Evolutionary conservation across 306 rosid species (phyloP), one percentile per base, ranked within the genome.

Genomic region (Hylodesmum podocarpum): DNA sequence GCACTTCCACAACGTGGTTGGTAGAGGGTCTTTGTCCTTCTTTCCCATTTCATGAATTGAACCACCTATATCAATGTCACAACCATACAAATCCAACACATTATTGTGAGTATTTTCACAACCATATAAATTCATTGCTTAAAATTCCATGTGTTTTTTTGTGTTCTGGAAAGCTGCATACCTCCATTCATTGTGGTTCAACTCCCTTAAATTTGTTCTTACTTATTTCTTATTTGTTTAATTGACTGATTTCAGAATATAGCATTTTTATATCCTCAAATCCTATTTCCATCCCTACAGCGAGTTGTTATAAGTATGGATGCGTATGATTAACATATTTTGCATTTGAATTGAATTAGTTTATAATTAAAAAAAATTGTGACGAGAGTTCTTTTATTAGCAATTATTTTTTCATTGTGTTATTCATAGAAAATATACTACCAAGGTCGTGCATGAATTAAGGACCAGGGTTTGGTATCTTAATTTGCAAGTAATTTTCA

Each of bases 1-100:
- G 43, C 73, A 39, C 58, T 78, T 46, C 1, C 70, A 13, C 59
- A 77, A 63, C 79, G 19, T 44, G 79, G 76, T 67, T 14, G 88
- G 33, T 84, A 76, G 9, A 37, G 19, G 1, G 82, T 82, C 87
- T 40, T 50, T 34, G 69, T 83, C 83, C 67, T 18, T 55, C 44
- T 41, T 72, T 33, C 58, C n/a, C 50, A 9, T n/a, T n/a, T n/a
- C n/a, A n/a, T n/a, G n/a, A 49, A 22, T 71, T 70, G 59, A 29
- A 22, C 64, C 64, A 29, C 57, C 0, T 55, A 3, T 66, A 15
- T 58, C 59, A 44, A 57, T 44, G 28, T 78, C 63, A 78, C 57
- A 39, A 21, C 73, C 51, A 8, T 3, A 49, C 73, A 61, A 69
- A 14, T 0, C 54, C 62, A n/a, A 44, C 37, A 33, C 37, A 33